Base-by-base conservation (phyloP, 352 stramenopile species). In the Phytophthora citrophthora region DNA sequence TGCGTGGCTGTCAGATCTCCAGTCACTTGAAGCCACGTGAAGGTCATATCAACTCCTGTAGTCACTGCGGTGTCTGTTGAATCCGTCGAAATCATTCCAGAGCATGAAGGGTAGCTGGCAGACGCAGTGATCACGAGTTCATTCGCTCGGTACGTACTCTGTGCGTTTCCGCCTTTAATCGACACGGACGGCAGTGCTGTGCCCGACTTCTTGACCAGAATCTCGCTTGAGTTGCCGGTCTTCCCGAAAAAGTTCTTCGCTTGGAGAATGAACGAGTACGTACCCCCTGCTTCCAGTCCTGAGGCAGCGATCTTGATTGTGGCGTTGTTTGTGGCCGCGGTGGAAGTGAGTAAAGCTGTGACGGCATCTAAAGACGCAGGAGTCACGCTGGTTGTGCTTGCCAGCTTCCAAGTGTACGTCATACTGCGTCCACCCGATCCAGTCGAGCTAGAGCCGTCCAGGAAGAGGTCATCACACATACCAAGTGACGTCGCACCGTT, bases 351-450 rank as follows among this genome's bases (percentile, higher is more conserved):
- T 3, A 81, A 47, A 13, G 58, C 40, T 23, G 43, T 61, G 12
- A 86, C 46, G 6, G 57, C 38, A 15, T 75, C 44, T 0, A 66
- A 7, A 1, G 70, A 68, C 0, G 70, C 51, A 15, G n/a, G 47
- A 5, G 63, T 39, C 5, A 61, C 78, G 2, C 49, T 71, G 1
- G 61, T 41, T 6, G 64, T 54, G 10, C 58, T 61, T 0, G 67
- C 50, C 1, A 89, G 54, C 15, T 87, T 68, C 82, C 82, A 89
- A 32, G 41, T 78, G 47, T 77, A 89, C 16, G 52, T 68, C 77
- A 91, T 88, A 0, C 69, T 65, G 11, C 82, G 79, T 9, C 82
- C 82, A 31, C 82, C 79, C 0, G 77, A 85, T 29, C 82, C 82
- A 0, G 76, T 78, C 0, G 82, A 89, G 15, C 63, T 61, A 0